Base-by-base conservation (phyloP, 345 rosid genomes). In the Ricinus communis region DNA sequence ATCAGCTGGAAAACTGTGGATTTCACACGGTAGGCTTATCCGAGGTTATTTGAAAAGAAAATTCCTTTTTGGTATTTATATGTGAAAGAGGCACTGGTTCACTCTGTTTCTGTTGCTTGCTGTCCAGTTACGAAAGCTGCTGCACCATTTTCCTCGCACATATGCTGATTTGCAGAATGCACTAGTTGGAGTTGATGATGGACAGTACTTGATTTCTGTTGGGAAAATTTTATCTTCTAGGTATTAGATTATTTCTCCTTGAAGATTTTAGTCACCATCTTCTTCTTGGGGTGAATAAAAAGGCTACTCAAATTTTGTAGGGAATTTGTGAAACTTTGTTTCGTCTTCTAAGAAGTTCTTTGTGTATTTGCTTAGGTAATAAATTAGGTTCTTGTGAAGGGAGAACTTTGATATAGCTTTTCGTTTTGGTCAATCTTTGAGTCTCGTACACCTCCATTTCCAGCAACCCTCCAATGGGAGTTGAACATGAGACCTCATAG, bases 101-200 rank as follows among this genome's bases (percentile, higher is more conserved):
- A 71, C 55, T 15, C 74, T 72, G 30, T 31, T 79, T 28, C 19
- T 73, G 25, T 72, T 59, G 72, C 28, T 72, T 59, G 72, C 24
- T 57, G 63, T 81, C 82, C 88, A 90, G 97, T 66, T 90, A 60
- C 80, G 92, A 77, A 90, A 92, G 78, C 73, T 95, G 76, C 75
- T 88, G 69, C 91, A 89, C 82, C 97, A 92, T 86, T 95, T 92
- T 79, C 98, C 99, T 75, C 86, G 93, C 73, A 89, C 94, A 78
- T 92, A 92, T 81, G 99, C 87, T 52, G 98, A 92, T 83, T 83
- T 90, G 74, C 93, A 83, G 82, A 95, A 92, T 72, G 91, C 93
- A 18, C 91, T 82, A 30, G 77, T 75, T 80, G 94, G 87, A 73
- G 79, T 92, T 58, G 85, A 84, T 66, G 97, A 90, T 84, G 97